Base-by-base conservation (phyloP, 1,139 yeast species). In the Kluyveromyces marxianus region DNA sequence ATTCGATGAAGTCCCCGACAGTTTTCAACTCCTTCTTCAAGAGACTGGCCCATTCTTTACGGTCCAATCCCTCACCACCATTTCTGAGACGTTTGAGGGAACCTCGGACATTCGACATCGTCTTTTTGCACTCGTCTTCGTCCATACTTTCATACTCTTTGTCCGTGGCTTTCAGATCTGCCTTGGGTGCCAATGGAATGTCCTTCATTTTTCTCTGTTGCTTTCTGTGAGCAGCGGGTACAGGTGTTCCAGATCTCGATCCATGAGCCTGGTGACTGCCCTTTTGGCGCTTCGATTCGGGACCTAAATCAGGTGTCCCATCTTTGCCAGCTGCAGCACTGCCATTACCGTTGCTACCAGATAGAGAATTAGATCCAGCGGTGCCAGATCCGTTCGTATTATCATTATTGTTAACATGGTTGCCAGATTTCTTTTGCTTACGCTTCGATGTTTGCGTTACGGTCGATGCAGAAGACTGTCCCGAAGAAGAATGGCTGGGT, bases 91-190 rank as follows among this genome's bases (percentile, higher is more conserved):
- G 76, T 64, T 79, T 76, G 54, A 92, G 74, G 8, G 95, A 85
- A 48, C 75, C 76, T 37, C 86, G 77, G 42, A 92, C 87, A 6
- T 94, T 87, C 48, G 78, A 77, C 69, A 92, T 73, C 0, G 74
- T 68, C 14, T 69, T 67, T 63, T 83, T 82, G 59, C 95, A 86
- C 33, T 71, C 71, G 3, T 70, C 76, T 58, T 86, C 95, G 62
- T 87, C 95, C 92, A 85, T 83, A 52, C 88, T 81, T 25, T 79
- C 87, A 57, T 83, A 86, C 55, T 86, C 95, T 49, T 69, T 69
- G 37, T 74, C 76, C 3, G 64, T 69, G 3, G 50, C 59, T 25
- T 57, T 34, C 5, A 31, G 25, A n/a, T 40, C 7, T 36, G 37
- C 8, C 25, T 25, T 41, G 55, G 50, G 14, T 51, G 53, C 37